Evolutionary conservation across 1,284 basidiomycete genomes (phyloP).

Genomic region (Ceratobasidium sp.): DNA sequence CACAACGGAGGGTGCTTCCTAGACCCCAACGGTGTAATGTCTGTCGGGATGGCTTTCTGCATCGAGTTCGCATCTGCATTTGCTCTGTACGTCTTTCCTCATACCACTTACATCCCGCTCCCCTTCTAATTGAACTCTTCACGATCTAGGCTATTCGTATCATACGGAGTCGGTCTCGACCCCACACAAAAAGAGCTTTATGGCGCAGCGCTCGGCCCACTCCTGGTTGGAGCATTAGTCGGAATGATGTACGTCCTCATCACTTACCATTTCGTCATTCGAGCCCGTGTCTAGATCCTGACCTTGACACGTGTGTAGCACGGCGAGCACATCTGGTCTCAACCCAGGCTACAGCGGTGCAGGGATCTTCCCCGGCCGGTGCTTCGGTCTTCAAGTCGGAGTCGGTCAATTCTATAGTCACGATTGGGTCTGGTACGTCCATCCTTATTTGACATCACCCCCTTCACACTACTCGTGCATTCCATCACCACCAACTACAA

Average conservation of each 20-base stretch:
- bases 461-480: not conserved
- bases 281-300: slow-evolving; percentile 3
- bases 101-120: not conserved
- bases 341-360: slow-evolving; percentile 45
- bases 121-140: not conserved
- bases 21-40: slow-evolving; percentile 43
- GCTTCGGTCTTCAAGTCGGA: slow-evolving; percentile 44
- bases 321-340: slow-evolving; percentile 42
- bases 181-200: slow-evolving; percentile 45
- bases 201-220: slow-evolving; percentile 43
- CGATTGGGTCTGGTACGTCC: slow-evolving; percentile 45
- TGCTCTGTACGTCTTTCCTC: slow-evolving; percentile 34
- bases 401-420: slow-evolving; percentile 43
- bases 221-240: slow-evolving; percentile 42
- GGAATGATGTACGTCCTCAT: slow-evolving; percentile 42
- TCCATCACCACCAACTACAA: not conserved
- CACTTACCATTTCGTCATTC: not conserved
- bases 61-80: slow-evolving; percentile 45
- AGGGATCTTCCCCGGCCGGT: slow-evolving; percentile 45
- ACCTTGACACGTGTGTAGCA: slow-evolving; percentile 24
- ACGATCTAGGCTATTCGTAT: slow-evolving; percentile 37
- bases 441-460: not conserved
- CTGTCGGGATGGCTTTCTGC: slow-evolving; percentile 43
- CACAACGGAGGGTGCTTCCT: slow-evolving; percentile 45
- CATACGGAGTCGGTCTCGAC: slow-evolving; percentile 45